These are phyloP conservation scores for Codiaeum variegatum DNA, from an alignment of 441 rosid genomes.

Conservation along the genomic window DNA sequence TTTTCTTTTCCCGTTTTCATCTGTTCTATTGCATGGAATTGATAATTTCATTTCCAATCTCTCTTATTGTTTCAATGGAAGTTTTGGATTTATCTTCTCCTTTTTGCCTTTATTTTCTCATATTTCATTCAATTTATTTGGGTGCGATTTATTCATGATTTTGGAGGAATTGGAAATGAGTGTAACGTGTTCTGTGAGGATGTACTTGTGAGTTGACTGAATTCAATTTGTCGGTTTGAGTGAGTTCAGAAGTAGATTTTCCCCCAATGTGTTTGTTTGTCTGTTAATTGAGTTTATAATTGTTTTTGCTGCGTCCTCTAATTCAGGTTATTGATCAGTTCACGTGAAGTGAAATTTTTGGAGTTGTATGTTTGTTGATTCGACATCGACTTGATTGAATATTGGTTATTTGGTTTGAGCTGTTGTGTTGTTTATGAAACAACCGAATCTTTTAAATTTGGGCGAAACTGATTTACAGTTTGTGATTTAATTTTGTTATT, in stretches of 20 bases:
- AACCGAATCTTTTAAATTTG: neutral
- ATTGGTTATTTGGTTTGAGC: neutral
- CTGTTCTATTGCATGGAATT: neutral
- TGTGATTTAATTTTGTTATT: neutral
- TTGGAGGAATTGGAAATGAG: conserved; percentile 3
- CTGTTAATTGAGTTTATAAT: neutral
- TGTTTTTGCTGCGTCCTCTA: too few species aligned
- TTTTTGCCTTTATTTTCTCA: neutral
- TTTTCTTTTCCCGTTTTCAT: neutral
- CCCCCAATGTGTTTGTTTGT: neutral
- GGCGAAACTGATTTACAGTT: neutral
- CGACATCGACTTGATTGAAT: too few species aligned
- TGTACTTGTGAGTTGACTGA: neutral
- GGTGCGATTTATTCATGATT: neutral
- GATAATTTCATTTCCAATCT: neutral
- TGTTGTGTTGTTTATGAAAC: neutral
- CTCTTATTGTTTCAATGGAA: neutral
- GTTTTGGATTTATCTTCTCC: neutral
- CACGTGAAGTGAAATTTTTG: neutral
- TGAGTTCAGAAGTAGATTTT: neutral
- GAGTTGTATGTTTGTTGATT: too few species aligned
- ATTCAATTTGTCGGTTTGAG: neutral
- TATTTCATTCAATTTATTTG: neutral
- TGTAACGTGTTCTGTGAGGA: neutral
- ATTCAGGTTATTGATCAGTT: neutral